Base-by-base conservation (phyloP, 345 rosid genomes). In the Chamaenerion angustifolium region DNA sequence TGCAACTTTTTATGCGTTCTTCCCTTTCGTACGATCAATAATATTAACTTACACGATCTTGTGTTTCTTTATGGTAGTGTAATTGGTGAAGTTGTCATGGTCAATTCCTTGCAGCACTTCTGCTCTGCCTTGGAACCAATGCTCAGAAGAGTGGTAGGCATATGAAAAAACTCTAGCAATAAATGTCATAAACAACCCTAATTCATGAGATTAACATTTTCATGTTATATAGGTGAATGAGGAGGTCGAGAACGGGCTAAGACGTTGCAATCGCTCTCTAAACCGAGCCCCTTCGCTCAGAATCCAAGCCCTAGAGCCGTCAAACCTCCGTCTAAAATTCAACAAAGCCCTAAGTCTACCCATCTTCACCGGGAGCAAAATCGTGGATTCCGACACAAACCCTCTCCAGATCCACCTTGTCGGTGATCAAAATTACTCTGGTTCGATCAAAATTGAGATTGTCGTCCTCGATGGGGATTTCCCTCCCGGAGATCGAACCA, bases 401-500 rank as follows among this genome's bases (percentile, higher is more conserved):
- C 75, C 71, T 0, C 89, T 82, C 35, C 83, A 75, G 66, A 69
- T 86, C 52, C 49, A 57, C 35, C 66, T 90, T 0, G 74, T 72
- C 0, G 70, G 57, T 0, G 54, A 40, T 15, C 60, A 18, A 2
- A 51, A 45, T 37, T 37, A 11, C 41, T 70, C 80, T 45, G 71
- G 63, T 48, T 68, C 81, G 10, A 52, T 86, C 57, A 86, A 77
- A 64, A 56, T 86, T 5, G 93, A 83, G 16, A 56, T 90, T 6
- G 79, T 90, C 10, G 93, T 80, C 46, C 78, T 86, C 1, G 85
- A 86, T 14, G 96, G 98, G 10, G 93, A 90, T 54, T 90, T 86
- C 56, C 76, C 85, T 13, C 19, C 71, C 0, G 61, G 61, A 0
- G 69, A 69, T 25, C 37, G 63, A 1, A 63, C 60, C 27, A 60